Evolutionary conservation across 495 filamentous ascomycete genomes (phyloP).

Genomic region (Sabuloglossum arenarium): DNA sequence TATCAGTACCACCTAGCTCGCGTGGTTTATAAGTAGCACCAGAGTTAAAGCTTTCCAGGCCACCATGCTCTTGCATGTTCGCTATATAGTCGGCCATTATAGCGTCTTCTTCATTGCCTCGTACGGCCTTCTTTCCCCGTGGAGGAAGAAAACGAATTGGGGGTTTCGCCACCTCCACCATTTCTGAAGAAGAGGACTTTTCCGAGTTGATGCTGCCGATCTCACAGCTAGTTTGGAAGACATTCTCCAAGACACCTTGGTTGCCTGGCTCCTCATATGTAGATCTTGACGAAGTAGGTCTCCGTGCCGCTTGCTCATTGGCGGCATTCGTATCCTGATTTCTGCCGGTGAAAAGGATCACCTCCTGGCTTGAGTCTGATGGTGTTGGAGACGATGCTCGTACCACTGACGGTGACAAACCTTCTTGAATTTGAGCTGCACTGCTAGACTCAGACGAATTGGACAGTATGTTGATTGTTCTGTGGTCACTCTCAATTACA

Average conservation of each 20-base stretch:
- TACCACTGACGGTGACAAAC: background rate
- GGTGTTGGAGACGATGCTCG: conserved; percentile 20
- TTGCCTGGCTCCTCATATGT: background rate
- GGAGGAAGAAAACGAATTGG: background rate
- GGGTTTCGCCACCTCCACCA: background rate
- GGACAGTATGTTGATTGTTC: background rate
- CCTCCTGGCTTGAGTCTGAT: conserved; percentile 40
- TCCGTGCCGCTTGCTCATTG: background rate
- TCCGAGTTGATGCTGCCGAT: background rate
- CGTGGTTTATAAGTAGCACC: background rate
- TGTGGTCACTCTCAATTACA: background rate
- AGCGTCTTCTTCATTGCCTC: conserved; percentile 26
- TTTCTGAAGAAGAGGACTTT: background rate
- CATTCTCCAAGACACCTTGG: background rate
- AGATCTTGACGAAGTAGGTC: background rate
- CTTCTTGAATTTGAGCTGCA: background rate
- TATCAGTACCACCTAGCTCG: background rate
- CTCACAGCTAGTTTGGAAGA: background rate
- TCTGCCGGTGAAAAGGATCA: conserved; percentile 43
- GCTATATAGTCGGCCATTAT: conserved; percentile 55
- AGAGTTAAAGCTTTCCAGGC: background rate
- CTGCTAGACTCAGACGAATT: background rate
- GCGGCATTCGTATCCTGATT: background rate
- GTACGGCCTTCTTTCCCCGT: background rate
- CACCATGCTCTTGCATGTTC: conserved; percentile 29